Evolutionary conservation across 2,329 filamentous ascomycete species (phyloP).

Genomic region (Colletotrichum sp.): DNA sequence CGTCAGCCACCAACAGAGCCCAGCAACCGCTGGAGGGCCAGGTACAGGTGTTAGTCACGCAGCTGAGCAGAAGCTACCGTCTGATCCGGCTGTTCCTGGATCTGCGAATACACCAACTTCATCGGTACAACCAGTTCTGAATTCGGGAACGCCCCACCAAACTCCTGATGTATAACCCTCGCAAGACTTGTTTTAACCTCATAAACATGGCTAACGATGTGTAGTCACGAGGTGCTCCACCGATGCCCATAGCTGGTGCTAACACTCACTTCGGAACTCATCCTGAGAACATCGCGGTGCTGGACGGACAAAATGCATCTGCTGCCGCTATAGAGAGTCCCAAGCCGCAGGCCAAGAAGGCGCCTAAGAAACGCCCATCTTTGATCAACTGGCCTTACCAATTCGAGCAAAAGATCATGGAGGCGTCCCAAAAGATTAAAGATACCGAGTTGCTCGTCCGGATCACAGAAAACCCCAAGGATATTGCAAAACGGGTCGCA

Average conservation of each 20-base stretch:
- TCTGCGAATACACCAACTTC: not conserved
- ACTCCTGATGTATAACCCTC: not conserved
- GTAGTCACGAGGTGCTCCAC: constrained; percentile 15
- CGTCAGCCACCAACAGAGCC: not conserved
- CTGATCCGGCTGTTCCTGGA: not conserved
- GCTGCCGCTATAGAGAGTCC: not conserved
- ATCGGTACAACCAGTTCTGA: not conserved
- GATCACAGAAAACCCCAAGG: not conserved
- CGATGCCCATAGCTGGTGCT: constrained; percentile 38
- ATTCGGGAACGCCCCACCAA: not conserved
- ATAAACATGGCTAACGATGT: not conserved
- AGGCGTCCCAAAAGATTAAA: not conserved
- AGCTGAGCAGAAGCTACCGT: not conserved
- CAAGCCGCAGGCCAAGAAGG: not conserved
- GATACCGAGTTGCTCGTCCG: not conserved
- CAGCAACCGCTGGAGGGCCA: not conserved
- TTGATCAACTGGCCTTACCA: constrained; percentile 12
- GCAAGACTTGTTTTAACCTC: not conserved
- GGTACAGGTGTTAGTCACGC: not conserved
- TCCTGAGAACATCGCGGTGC: not conserved
- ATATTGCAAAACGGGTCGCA: constrained; percentile 24
- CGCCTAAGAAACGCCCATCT: not conserved
- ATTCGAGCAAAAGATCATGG: constrained; percentile 27
- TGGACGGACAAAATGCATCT: not conserved
- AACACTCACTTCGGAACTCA: constrained; percentile 40